Evolutionary conservation across 768 basidiomycete genomes (phyloP), one percentile per base, ranked within the genome.

Genomic region (Exidia glandulosa): DNA sequence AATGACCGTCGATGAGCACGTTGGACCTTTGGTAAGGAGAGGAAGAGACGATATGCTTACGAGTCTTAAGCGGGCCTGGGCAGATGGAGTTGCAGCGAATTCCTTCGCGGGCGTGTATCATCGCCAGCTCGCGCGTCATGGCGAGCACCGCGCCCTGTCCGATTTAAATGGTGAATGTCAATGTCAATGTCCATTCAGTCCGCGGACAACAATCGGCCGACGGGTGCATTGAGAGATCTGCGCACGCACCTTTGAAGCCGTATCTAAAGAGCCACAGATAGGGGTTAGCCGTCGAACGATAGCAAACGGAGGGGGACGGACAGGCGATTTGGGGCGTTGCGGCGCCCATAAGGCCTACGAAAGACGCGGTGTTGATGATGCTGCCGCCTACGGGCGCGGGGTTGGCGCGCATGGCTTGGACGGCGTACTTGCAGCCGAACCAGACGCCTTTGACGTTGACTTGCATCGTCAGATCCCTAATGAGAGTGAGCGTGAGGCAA

Each of bases 341-440:
- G 58, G 96, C 96, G 36, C 96, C 96, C 79, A 95, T 76, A 61
- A 93, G 73, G 14, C 94, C 94, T 23, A 99, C 96, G 70, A 99
- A 99, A 68, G 91, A 94, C 2, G 96, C 95, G 10, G 92, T 94
- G 74, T 98, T 98, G 75, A 98, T 97, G 76, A 99, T 94, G 66
- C 90, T 92, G 60, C 90, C 90, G 19, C 76, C 78, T 12, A 77
- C 75, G 60, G 97, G 94, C 52, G 82, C 82, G 12, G 90, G 82
- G 73, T 99, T 99, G 63, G 90, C 74, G 62, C 91, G 86, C 95
- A 99, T 99, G 36, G 96, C 96, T 57, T 87, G 77, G 69, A 99
- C 94, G 4, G 95, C 96, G 68, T 98, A 87, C 74, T 97, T 98
- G 80, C 89, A 94, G 32, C 96, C 96, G 86, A 88, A 99, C 96